These are phyloP conservation scores for Trichoderma sp. DNA, from an alignment of 2,329 filamentous ascomycete species.

Conservation along the genomic window DNA sequence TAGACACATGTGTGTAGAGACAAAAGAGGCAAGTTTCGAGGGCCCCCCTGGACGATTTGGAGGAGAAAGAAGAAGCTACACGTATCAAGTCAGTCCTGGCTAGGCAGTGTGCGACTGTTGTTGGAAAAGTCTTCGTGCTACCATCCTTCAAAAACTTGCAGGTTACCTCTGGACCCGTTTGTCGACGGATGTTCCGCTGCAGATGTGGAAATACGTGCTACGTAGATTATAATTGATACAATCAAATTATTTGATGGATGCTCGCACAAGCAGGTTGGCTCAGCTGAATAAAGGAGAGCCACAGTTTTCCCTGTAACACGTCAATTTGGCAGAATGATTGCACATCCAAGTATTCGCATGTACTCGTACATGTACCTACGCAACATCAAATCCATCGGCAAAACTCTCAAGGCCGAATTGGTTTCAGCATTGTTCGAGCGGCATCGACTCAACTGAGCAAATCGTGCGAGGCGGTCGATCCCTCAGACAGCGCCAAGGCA, in stretches of 20 bases:
- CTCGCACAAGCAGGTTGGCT: not conserved
- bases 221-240: not conserved
- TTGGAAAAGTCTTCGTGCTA: not conserved
- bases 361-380: not conserved
- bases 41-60: not conserved
- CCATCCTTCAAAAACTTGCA: not conserved
- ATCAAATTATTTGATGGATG: not conserved
- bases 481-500: not conserved
- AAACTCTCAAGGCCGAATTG: not conserved
- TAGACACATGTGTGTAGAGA: not conserved
- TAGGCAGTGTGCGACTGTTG: not conserved
- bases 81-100: not conserved
- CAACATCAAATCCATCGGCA: not conserved
- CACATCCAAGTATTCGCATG: not conserved
- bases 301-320: not conserved
- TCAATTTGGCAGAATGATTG: not conserved
- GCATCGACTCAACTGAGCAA: not conserved
- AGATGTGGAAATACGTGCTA: conserved; percentile 1
- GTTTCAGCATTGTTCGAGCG: conserved; percentile 6
- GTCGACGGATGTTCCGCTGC: conserved; percentile 1
- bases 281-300: not conserved
- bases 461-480: conserved; percentile 1
- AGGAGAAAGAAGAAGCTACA: not conserved
- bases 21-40: not conserved
- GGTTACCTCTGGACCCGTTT: not conserved